phyloP scores from a whole-genome alignment of 2,329 filamentous ascomycete species.

The Alternaria brassicicola region DNA sequence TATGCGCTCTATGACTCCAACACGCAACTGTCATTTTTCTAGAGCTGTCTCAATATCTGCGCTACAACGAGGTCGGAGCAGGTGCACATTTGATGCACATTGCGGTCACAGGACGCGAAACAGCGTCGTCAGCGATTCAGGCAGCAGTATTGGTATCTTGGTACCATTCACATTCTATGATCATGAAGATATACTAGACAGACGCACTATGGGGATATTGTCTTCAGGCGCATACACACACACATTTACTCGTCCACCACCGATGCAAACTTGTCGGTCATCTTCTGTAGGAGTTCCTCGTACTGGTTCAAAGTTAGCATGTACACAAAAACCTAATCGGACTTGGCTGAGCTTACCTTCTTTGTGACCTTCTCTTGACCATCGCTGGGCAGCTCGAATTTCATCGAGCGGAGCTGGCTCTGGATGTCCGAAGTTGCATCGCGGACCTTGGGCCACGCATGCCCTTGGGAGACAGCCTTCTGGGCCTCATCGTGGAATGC shows the following conservation, averaged over 20 bases:
- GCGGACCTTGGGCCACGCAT: conserved; percentile 89
- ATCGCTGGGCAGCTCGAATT: conserved; percentile 92
- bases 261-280: conserved; percentile 97
- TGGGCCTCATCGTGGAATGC: conserved; percentile 97
- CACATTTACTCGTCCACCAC: conserved; percentile 84
- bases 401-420: conserved; percentile 83
- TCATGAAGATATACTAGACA: conserved; percentile 30
- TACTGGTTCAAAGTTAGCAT: conserved; percentile 67
- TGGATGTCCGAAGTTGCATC: conserved; percentile 90
- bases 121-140: conserved; percentile 45
- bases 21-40: background rate
- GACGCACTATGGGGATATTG: conserved; percentile 34
- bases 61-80: background rate
- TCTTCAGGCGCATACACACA: conserved; percentile 50
- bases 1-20: background rate
- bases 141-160: conserved; percentile 38
- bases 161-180: conserved; percentile 39
- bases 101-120: conserved; percentile 35
- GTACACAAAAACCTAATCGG: background rate
- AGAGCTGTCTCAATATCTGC: background rate
- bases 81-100: conserved; percentile 24
- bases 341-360: conserved; percentile 67
- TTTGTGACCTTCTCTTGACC: conserved; percentile 80
- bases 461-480: conserved; percentile 89
- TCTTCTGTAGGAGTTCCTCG: conserved; percentile 85